Evolutionary conservation across 1,284 basidiomycete genomes (phyloP).

Genomic region (Meripilus lineatus): DNA sequence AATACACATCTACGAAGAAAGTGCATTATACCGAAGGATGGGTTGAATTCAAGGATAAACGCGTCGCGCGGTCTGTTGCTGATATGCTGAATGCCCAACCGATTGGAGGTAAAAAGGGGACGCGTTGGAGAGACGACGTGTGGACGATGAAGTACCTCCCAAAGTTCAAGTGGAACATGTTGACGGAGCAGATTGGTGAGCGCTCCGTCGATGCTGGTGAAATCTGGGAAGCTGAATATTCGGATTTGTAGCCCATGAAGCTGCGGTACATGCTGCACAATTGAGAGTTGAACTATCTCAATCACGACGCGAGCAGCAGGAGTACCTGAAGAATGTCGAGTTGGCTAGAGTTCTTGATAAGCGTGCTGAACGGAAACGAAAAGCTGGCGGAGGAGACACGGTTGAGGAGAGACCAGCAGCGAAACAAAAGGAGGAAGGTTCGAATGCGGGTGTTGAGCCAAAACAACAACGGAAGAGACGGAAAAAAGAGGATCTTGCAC

Average conservation of each 20-base stretch:
- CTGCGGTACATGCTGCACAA: slow-evolving; percentile 83
- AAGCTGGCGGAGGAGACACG: slow-evolving; percentile 20
- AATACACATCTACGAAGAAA: slow-evolving; percentile 80
- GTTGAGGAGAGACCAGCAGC: slow-evolving; percentile 5
- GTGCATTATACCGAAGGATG: slow-evolving; percentile 93
- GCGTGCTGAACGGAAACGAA: slow-evolving; percentile 66
- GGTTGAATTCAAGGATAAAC: slow-evolving; percentile 97
- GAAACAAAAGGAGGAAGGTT: slow-evolving; percentile 14
- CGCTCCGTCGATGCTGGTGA: slow-evolving; percentile 15
- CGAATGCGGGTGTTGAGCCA: slow-evolving; percentile 10
- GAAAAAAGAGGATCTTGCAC: slow-evolving; percentile 15
- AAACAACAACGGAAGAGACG: slow-evolving; percentile 26
- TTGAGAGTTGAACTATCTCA: slow-evolving; percentile 89
- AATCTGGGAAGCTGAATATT: slow-evolving; percentile 1
- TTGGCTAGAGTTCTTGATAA: slow-evolving; percentile 89
- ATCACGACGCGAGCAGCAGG: slow-evolving; percentile 84
- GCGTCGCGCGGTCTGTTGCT: slow-evolving; percentile 85
- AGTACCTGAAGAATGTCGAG: slow-evolving; percentile 95
- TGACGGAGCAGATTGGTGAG: slow-evolving; percentile 97
- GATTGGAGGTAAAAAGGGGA: slow-evolving; percentile 92
- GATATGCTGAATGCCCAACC: slow-evolving; percentile 95
- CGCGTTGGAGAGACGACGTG: slow-evolving; percentile 91
- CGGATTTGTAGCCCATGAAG: slow-evolving; percentile 77
- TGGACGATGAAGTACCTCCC: slow-evolving; percentile 99
- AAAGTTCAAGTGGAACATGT: slow-evolving; percentile 98